Conservation (phyloP, 257 asterid genomes). For the Thymus mandschuricus region DNA sequence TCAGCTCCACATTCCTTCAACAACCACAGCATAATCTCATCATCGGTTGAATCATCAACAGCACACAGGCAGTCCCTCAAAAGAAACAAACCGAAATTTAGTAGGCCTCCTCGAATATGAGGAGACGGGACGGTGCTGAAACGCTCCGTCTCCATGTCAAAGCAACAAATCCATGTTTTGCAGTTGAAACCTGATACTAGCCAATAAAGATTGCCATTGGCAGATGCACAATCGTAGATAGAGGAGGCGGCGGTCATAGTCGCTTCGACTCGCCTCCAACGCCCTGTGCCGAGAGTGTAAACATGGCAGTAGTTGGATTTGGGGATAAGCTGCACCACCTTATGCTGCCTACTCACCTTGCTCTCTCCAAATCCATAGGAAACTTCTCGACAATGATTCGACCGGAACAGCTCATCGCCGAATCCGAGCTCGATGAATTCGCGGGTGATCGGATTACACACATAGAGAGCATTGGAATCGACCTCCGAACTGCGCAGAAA, state of each 20-base stretch:
- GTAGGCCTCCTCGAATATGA: background rate
- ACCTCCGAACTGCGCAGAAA: too few relatives aligned
- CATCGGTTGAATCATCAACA: slow-evolving; percentile 22
- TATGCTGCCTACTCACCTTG: slow-evolving; percentile 25
- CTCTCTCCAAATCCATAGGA: slow-evolving; percentile 52
- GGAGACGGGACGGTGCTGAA: slow-evolving; percentile 16
- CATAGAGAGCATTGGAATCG: too few relatives aligned
- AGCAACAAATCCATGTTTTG: slow-evolving; percentile 26
- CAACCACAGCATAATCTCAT: background rate
- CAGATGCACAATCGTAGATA: background rate
- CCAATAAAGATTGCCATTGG: slow-evolving; percentile 55
- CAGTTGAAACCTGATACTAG: slow-evolving; percentile 29
- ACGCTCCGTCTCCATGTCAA: slow-evolving; percentile 44
- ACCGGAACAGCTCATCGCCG: background rate
- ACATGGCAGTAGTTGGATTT: slow-evolving; percentile 31
- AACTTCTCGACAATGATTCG: background rate
- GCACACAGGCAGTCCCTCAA: slow-evolving; percentile 34
- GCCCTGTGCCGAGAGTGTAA: slow-evolving; percentile 51
- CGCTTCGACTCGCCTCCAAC: slow-evolving; percentile 34
- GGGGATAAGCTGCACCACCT: slow-evolving; percentile 36
- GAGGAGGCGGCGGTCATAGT: background rate
- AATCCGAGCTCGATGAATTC: slow-evolving; percentile 23
- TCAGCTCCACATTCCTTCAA: background rate
- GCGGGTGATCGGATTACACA: too few relatives aligned
- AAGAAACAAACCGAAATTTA: background rate